These are phyloP conservation scores for Penicillium nucicola DNA, from an alignment of 495 filamentous ascomycete genomes.

Conservation along the genomic window DNA sequence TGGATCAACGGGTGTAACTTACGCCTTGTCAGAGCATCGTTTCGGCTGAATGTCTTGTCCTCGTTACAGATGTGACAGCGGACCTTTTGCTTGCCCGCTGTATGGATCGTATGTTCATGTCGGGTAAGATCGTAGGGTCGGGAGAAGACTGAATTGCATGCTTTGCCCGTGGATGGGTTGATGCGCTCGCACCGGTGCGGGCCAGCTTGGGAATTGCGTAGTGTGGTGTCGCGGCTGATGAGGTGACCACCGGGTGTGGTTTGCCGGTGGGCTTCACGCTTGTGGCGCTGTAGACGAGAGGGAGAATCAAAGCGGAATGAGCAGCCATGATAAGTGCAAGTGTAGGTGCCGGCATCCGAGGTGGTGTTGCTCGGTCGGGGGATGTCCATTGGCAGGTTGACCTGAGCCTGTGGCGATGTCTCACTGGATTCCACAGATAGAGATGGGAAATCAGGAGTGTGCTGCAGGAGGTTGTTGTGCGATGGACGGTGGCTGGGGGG, in stretches of 20 bases:
- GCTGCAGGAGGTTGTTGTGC: constrained; percentile 38
- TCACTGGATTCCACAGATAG: constrained; percentile 63
- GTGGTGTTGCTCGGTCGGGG: constrained; percentile 57
- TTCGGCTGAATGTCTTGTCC: constrained; percentile 92
- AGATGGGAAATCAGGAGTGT: constrained; percentile 59
- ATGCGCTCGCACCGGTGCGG: constrained; percentile 88
- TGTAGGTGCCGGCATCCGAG: constrained; percentile 85
- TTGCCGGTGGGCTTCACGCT: constrained; percentile 87
- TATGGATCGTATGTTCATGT: constrained; percentile 98
- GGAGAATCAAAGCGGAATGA: constrained; percentile 83
- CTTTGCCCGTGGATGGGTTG: constrained; percentile 94
- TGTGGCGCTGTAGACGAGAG: constrained; percentile 87
- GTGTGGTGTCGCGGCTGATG: constrained; percentile 46
- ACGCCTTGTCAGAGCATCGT: constrained; percentile 82
- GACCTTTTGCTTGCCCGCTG: constrained; percentile 91
- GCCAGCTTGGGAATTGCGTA: constrained; percentile 78
- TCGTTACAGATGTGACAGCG: constrained; percentile 93
- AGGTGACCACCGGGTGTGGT: constrained; percentile 44
- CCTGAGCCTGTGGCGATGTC: constrained; percentile 25
- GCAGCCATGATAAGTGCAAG: constrained; percentile 92
- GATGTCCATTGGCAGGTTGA: constrained; percentile 32
- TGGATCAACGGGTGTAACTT: neutral
- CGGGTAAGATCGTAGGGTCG: constrained; percentile 97
- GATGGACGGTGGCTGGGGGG: constrained; percentile 52
- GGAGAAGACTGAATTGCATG: constrained; percentile 94